Percentiles rank a stretch among this genome's conserved stretches.
These are phyloP conservation scores for Coemansia sp. DNA, from an alignment of 192 early-diverging fungal genomes.

Conservation along the genomic window DNA sequence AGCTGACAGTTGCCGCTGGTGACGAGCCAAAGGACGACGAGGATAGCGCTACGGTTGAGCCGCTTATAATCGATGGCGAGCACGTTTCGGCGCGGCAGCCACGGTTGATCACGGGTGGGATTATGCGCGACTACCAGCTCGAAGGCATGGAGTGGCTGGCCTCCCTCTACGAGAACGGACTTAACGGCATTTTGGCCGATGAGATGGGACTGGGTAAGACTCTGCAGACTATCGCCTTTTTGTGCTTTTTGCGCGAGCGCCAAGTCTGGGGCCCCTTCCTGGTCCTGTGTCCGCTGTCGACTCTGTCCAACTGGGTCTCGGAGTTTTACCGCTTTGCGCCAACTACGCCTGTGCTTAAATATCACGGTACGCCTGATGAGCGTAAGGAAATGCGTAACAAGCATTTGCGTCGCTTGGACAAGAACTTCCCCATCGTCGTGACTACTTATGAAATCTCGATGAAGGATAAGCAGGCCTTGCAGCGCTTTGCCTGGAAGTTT, in stretches of 20 bases:
- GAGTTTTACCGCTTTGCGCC: conserved; percentile 92
- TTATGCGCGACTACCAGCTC: conserved; percentile 92
- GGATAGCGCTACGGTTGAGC: not conserved
- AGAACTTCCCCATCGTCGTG: conserved; percentile 81
- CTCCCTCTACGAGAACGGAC: conserved; percentile 92
- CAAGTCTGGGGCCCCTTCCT: conserved; percentile 87
- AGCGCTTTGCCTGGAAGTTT: conserved; percentile 79
- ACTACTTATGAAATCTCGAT: conserved; percentile 93
- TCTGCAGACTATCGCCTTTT: conserved; percentile 91
- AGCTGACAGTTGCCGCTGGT: not conserved
- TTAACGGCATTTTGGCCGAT: conserved; percentile 97
- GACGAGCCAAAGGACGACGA: not conserved
- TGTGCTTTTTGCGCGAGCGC: conserved; percentile 79
- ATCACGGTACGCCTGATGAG: conserved; percentile 81
- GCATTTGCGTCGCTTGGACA: conserved; percentile 65
- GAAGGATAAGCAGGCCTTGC: conserved; percentile 77
- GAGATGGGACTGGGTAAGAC: conserved; percentile 97
- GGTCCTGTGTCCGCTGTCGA: conserved; percentile 87
- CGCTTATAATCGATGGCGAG: conserved; percentile 38
- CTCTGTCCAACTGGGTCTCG: conserved; percentile 89
- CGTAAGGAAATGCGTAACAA: conserved; percentile 70
- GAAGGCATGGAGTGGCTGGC: conserved; percentile 96
- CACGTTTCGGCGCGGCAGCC: conserved; percentile 76
- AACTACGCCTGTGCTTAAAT: conserved; percentile 75
- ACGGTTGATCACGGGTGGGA: conserved; percentile 76